Evolutionary conservation across 148 eudicot species (phyloP).

Genomic region (Rhododendron kiyosumense): DNA sequence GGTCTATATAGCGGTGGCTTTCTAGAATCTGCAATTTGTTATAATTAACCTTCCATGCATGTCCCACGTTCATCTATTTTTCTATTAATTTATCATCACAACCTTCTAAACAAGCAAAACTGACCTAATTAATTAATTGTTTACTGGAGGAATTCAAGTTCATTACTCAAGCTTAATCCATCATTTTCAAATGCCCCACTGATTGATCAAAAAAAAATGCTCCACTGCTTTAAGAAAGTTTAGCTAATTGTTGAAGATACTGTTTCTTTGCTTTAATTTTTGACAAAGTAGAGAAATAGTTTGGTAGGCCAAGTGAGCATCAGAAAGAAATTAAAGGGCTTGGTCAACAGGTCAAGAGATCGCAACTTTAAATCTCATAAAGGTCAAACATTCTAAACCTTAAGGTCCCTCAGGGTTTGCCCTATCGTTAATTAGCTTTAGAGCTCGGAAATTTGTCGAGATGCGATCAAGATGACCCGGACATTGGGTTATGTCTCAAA

Average conservation of each 20-base stretch:
- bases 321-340: background rate
- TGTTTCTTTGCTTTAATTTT: background rate
- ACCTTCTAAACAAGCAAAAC: background rate
- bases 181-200: background rate
- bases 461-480: too few species aligned
- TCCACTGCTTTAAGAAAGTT: background rate
- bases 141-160: background rate
- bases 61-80: background rate
- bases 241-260: background rate
- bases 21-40: too few species aligned
- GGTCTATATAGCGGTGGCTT: background rate
- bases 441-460: background rate
- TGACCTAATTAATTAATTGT: background rate
- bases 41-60: background rate
- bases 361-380: background rate
- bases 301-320: background rate
- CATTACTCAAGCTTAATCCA: constrained; percentile 10
- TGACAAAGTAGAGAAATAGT: background rate
- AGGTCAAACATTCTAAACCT: background rate
- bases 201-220: too few species aligned
- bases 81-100: too few species aligned
- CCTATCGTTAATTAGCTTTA: background rate
- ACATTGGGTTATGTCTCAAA: too few species aligned
- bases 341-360: too few species aligned
- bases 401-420: too few species aligned